Conservation (phyloP, 169 alveolate genomes). For the Eimeria brunetti region DNA sequence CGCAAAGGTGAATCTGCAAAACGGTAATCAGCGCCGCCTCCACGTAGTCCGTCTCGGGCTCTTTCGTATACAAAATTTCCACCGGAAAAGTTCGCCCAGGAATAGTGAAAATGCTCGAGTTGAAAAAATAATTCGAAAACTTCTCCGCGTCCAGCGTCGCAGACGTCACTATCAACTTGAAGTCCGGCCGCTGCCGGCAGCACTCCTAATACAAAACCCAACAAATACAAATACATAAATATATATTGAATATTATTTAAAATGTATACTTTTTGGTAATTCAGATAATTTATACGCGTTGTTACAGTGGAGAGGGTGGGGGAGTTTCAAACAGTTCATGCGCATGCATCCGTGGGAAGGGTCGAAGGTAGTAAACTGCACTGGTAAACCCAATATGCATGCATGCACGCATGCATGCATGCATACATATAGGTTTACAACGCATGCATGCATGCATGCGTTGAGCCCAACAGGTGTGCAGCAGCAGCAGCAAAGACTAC, state of each 20-base stretch:
- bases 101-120: slow-evolving; percentile 98
- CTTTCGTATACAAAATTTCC: slow-evolving; percentile 96
- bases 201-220: slow-evolving; percentile 87
- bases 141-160: slow-evolving; percentile 98
- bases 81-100: slow-evolving; percentile 99
- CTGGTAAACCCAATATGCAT: neutral
- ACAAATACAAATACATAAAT: neutral
- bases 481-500: neutral
- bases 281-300: too few species aligned
- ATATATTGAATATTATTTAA: too few species aligned
- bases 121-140: slow-evolving; percentile 97
- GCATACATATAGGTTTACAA: too few species aligned
- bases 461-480: too few species aligned
- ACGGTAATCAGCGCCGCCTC: slow-evolving; percentile 99
- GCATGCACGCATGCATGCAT: slow-evolving; percentile 8
- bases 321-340: neutral
- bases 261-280: too few species aligned
- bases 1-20: slow-evolving; percentile 97
- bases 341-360: neutral
- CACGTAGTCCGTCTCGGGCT: slow-evolving; percentile 99
- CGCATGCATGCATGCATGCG: neutral
- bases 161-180: slow-evolving; percentile 99
- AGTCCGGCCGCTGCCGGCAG: slow-evolving; percentile 93
- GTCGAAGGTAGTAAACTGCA: neutral
- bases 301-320: too few species aligned